A percentile compares a stretch with the other conserved stretches of the same genome.
phyloP scores from a whole-genome alignment of 305 asterid species.

The Fraxinus angustifolia region DNA sequence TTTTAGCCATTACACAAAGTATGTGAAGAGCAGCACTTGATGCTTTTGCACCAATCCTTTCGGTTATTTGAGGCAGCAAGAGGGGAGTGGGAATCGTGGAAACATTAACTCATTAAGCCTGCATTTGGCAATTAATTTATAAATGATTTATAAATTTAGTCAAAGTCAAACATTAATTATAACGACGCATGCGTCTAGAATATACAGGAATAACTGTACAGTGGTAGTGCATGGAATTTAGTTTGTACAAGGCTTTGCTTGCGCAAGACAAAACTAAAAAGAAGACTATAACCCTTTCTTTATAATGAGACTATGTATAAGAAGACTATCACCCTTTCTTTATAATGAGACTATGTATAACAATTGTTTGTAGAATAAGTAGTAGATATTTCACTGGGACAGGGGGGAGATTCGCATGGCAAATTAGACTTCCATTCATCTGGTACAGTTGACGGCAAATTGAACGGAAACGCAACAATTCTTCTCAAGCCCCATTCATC shows the following conservation, averaged over 20 bases:
- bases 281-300: not conserved
- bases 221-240: constrained; percentile 20
- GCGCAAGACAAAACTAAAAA: constrained; percentile 25
- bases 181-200: not conserved
- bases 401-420: constrained; percentile 68
- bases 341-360: not conserved
- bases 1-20: not conserved
- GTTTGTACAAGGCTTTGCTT: constrained; percentile 26
- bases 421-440: not conserved
- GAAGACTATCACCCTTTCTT: not conserved
- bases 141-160: not conserved
- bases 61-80: not conserved
- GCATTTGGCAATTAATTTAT: not conserved
- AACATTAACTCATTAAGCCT: not conserved
- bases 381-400: constrained; percentile 60
- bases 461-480: constrained; percentile 64
- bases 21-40: not conserved
- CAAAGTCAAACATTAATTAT: not conserved
- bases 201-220: constrained; percentile 22
- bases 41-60: not conserved
- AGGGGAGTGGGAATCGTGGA: not conserved
- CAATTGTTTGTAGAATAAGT: constrained; percentile 54
- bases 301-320: no score
- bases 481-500: constrained; percentile 31
- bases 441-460: constrained; percentile 25